Evolutionary conservation across 768 basidiomycete genomes (phyloP), one percentile per base, ranked within the genome.

Genomic region (Lactifluus subvellereus): DNA sequence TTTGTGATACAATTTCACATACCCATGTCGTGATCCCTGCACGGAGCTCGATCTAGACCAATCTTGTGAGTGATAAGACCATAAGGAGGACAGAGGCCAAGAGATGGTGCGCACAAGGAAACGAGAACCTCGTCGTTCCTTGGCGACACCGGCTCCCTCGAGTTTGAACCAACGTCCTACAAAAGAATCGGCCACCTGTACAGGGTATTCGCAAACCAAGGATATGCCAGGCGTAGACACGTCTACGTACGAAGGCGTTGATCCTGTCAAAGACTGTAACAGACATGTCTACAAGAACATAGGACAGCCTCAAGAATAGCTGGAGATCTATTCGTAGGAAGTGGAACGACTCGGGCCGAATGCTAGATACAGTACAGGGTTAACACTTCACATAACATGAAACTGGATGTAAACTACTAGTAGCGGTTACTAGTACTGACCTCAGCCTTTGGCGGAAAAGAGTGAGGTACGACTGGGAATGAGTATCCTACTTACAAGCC

Each of bases 11-110:
- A 22, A 11, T 18, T 14, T 22, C 16, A 65, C 85, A 71, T 69
- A 88, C 88, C 88, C 88, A 91, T 75, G 89, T 91, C 60, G 89
- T 91, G 42, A 91, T 22, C 38, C 89, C 89, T 22, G 89, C 89
- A 60, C 88, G 87, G 60, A 91, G 76, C 74, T 91, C 89, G 35
- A 86, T 89, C 86, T 89, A 71, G 16, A 51, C 6, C 40, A 16
- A 38, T 6, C 11, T n/a, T 18, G 30, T 20, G 8, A 20, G 38
- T n/a, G n/a, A 51, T 8, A 13, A 35, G 5, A 1, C n/a, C n/a
- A n/a, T n/a, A n/a, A n/a, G n/a, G n/a, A 7, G 18, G 9, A 53
- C 4, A 35, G 11, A 10, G 30, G 22, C 10, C 22, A 22, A 60
- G 22, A 40, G 4, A 27, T 27, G 45, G 11, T 45, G 65, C 74